Evolutionary conservation across 305 asterid species (phyloP).

Genomic region (Plantago coronopus): DNA sequence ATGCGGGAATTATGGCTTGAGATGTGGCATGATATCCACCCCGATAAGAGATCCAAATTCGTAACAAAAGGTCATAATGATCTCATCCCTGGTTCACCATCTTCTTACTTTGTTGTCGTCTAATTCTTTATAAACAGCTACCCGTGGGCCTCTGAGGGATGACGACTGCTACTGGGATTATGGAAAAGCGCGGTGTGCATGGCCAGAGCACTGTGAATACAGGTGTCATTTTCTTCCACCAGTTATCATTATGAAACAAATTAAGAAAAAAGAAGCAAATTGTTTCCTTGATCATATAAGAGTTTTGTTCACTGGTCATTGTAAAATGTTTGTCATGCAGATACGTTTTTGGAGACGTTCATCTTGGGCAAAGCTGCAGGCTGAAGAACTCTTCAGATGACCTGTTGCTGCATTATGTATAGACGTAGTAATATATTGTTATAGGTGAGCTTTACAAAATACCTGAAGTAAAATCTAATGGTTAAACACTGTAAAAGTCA

Average conservation of each 20-base stretch:
- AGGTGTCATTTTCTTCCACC: constrained; percentile 43
- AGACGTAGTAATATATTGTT: constrained; percentile 19
- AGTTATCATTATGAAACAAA: background rate
- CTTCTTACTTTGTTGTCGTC: constrained; percentile 12
- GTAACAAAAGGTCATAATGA: constrained; percentile 76
- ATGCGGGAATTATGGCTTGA: constrained; percentile 99
- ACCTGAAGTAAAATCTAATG: background rate
- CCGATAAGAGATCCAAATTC: constrained; percentile 69
- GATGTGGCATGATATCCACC: constrained; percentile 97
- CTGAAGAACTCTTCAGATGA: constrained; percentile 71
- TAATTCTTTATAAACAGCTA: constrained; percentile 39
- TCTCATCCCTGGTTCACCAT: constrained; percentile 11
- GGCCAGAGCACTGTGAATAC: constrained; percentile 96
- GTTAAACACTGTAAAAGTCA: background rate
- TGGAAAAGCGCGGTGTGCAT: constrained; percentile 97
- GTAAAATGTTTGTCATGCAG: constrained; percentile 35
- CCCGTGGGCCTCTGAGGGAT: constrained; percentile 95
- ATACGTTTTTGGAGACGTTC: constrained; percentile 91
- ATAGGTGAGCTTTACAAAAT: constrained; percentile 31
- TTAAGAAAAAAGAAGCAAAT: background rate
- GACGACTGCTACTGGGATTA: constrained; percentile 99
- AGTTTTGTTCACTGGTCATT: constrained; percentile 16
- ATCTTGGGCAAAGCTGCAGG: constrained; percentile 98
- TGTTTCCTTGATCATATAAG: background rate
- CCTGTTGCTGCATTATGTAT: constrained; percentile 70